Evolutionary conservation across 345 rosid species (phyloP).

Genomic region (Conringia planisiliqua): DNA sequence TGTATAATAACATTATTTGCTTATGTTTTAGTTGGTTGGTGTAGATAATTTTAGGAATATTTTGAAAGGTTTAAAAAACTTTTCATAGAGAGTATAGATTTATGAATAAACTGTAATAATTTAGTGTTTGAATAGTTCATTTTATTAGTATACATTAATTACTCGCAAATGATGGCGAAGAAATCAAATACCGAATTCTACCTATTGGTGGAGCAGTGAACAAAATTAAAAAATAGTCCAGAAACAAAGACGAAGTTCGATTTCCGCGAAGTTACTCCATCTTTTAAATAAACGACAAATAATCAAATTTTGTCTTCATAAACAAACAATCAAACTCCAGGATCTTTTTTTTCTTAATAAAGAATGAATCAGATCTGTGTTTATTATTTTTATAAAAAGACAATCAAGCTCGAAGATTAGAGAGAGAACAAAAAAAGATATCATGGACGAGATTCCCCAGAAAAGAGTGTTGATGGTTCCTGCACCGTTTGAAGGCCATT

Average conservation of each 20-base stretch:
- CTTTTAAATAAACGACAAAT: not conserved
- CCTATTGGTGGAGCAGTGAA: no score
- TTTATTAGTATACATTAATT: no score
- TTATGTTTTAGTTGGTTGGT: no score
- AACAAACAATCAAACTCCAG: not conserved
- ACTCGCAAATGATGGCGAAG: no score
- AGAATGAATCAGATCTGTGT: not conserved
- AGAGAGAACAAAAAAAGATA: not conserved
- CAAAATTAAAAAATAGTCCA: no score
- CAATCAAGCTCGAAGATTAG: not conserved
- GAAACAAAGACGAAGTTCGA: not conserved
- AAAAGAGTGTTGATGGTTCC: slow-evolving; percentile 45
- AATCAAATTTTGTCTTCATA: not conserved
- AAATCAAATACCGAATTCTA: no score
- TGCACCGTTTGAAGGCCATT: slow-evolving; percentile 56
- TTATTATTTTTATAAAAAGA: not conserved
- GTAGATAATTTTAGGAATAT: no score
- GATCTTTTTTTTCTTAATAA: not conserved
- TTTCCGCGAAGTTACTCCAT: slow-evolving; percentile 3
- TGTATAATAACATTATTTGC: no score
- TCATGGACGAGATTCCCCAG: not conserved
- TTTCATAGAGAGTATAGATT: no score
- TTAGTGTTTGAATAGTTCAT: no score
- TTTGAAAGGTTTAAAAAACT: no score
- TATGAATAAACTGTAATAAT: no score